phyloP scores from a whole-genome alignment of 1,139 yeast genomes.

The Yamadazyma diddensiae region DNA sequence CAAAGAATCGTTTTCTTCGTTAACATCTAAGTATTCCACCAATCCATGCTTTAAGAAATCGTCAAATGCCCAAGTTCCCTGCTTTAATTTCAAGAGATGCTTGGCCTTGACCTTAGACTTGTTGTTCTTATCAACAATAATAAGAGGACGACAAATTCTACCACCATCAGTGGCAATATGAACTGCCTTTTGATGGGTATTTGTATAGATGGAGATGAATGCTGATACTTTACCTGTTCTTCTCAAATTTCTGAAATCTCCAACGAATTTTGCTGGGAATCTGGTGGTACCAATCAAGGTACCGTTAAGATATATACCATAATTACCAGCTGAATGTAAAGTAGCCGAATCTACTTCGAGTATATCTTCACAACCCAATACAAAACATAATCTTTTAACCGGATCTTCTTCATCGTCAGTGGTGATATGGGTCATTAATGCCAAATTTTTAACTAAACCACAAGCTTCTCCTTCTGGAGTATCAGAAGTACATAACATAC shows the following conservation, averaged over 20 bases:
- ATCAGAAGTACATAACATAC: conserved; percentile 98
- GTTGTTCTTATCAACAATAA: conserved; percentile 71
- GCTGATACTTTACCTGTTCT: conserved; percentile 85
- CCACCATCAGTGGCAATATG: conserved; percentile 99
- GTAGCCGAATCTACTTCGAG: conserved; percentile 80
- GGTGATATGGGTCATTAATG: conserved; percentile 97
- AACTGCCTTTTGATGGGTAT: conserved; percentile 86
- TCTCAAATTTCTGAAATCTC: conserved; percentile 74
- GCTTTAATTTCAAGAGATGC: conserved; percentile 60
- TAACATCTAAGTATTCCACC: conserved; percentile 95
- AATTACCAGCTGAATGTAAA: conserved; percentile 71
- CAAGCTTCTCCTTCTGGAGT: conserved; percentile 99
- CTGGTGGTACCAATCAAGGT: conserved; percentile 87
- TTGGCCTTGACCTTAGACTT: conserved; percentile 65
- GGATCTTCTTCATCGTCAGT: conserved; percentile 98
- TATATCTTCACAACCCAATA: conserved; percentile 88
- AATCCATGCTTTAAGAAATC: conserved; percentile 83
- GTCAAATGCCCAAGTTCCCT: conserved; percentile 80
- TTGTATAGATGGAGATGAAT: conserved; percentile 86
- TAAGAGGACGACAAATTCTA: conserved; percentile 93
- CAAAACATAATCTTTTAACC: conserved; percentile 67
- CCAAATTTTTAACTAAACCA: conserved; percentile 94
- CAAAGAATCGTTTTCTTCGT: conserved; percentile 93
- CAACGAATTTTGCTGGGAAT: conserved; percentile 78
- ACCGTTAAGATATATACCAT: conserved; percentile 89